Evolutionary conservation across 2,329 filamentous ascomycete species (phyloP).

Genomic region (Aureobasidium namibiae): DNA sequence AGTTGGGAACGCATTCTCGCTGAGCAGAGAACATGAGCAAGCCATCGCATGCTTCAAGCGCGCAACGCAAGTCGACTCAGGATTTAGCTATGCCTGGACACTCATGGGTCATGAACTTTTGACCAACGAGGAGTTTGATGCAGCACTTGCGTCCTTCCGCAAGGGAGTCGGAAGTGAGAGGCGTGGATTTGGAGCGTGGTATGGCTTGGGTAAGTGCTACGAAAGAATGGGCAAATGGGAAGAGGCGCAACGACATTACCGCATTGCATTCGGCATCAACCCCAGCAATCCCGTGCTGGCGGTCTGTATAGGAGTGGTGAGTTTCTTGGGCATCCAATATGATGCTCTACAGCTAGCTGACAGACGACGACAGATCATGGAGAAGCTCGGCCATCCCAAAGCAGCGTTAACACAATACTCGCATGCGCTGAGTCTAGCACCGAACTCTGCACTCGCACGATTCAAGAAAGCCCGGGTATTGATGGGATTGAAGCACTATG

Average conservation of each 20-base stretch:
- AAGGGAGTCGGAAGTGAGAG: slow-evolving; percentile 77
- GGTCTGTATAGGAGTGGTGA: slow-evolving; percentile 80
- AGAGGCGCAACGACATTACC: slow-evolving; percentile 85
- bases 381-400: slow-evolving; percentile 76
- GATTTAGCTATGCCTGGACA: slow-evolving; percentile 92
- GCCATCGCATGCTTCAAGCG: slow-evolving; percentile 91
- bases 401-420: slow-evolving; percentile 74
- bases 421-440: slow-evolving; percentile 73
- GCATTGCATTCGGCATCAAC: slow-evolving; percentile 80
- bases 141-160: slow-evolving; percentile 80
- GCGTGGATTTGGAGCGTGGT: slow-evolving; percentile 97
- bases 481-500: slow-evolving; percentile 62
- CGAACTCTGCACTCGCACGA: slow-evolving; percentile 70
- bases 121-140: slow-evolving; percentile 93
- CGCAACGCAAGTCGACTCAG: slow-evolving; percentile 80
- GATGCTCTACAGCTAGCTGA: neutral
- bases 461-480: slow-evolving; percentile 90
- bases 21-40: slow-evolving; percentile 87
- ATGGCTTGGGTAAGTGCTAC: slow-evolving; percentile 69
- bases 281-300: slow-evolving; percentile 88
- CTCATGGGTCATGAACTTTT: slow-evolving; percentile 94
- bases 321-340: slow-evolving; percentile 13
- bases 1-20: slow-evolving; percentile 87
- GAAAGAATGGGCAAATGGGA: slow-evolving; percentile 46
- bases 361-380: slow-evolving; percentile 43